These are phyloP conservation scores for Colletotrichum falcatum DNA, from an alignment of 2,329 filamentous ascomycete genomes.

Conservation along the genomic window DNA sequence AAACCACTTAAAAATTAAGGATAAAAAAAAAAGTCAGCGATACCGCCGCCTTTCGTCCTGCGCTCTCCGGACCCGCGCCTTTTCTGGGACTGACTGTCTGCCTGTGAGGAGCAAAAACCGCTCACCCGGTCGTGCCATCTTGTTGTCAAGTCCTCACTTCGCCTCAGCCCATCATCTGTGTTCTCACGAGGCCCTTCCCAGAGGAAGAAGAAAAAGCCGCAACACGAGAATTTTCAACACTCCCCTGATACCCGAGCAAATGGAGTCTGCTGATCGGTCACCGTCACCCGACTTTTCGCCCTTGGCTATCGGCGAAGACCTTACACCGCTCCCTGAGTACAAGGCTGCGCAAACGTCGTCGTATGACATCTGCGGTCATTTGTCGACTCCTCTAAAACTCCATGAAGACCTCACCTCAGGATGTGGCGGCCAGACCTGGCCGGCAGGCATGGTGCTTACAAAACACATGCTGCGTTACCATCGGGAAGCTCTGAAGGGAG, in stretches of 20 bases:
- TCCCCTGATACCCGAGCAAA: slow-evolving; percentile 33
- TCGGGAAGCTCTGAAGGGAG: slow-evolving; percentile 68
- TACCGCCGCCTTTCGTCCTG: slow-evolving; percentile 28
- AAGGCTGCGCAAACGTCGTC: slow-evolving; percentile 65
- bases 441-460: slow-evolving; percentile 88
- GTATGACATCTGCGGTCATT: slow-evolving; percentile 78
- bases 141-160: background rate
- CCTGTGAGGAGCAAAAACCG: slow-evolving; percentile 2
- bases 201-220: slow-evolving; percentile 5
- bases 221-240: slow-evolving; percentile 39
- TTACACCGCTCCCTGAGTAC: slow-evolving; percentile 70
- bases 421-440: slow-evolving; percentile 95
- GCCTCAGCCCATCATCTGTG: slow-evolving; percentile 4
- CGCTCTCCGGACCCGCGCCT: slow-evolving; percentile 7
- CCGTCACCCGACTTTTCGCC: slow-evolving; percentile 64
- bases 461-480: slow-evolving; percentile 87
- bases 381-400: slow-evolving; percentile 77
- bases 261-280: slow-evolving; percentile 44
- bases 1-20: slow-evolving; percentile 16
- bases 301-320: slow-evolving; percentile 63
- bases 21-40: slow-evolving; percentile 30
- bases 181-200: background rate
- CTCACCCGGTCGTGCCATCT: background rate
- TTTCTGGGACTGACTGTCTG: slow-evolving; percentile 9
- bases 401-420: slow-evolving; percentile 89